A percentile compares a stretch with the other conserved stretches of the same genome.
These are phyloP conservation scores for Daldinia concentrica DNA, from an alignment of 495 filamentous ascomycete species.

Conservation along the genomic window DNA sequence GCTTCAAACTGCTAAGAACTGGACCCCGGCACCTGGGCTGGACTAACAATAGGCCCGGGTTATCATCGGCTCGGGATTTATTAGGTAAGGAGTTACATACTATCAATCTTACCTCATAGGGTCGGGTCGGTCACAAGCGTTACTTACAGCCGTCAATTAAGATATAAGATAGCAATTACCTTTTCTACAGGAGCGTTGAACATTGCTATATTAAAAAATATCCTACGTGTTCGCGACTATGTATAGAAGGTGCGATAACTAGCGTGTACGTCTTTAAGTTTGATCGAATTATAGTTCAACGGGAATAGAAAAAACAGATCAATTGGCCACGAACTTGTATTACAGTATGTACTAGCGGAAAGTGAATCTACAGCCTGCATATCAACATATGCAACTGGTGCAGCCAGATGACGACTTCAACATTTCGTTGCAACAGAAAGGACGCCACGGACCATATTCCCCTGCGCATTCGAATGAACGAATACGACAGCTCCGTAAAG, in stretches of 20 bases:
- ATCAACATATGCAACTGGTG: conserved; percentile 2
- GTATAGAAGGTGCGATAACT: not conserved
- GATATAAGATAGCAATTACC: not conserved
- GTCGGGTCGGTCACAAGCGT: not conserved
- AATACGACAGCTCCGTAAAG: not conserved
- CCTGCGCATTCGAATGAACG: not conserved
- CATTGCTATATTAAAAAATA: not conserved
- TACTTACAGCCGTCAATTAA: not conserved
- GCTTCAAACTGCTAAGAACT: conserved; percentile 19
- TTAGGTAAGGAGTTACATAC: conserved; percentile 7
- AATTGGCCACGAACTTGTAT: not conserved
- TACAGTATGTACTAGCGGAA: not conserved
- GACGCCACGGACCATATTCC: not conserved
- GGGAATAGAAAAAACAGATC: not conserved
- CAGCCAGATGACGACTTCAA: conserved; percentile 28
- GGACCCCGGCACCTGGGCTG: not conserved
- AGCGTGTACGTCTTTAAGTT: not conserved
- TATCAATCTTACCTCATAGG: not conserved
- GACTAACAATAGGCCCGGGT: conserved; percentile 27
- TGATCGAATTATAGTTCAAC: not conserved
- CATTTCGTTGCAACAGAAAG: conserved; percentile 9
- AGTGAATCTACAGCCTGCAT: not conserved
- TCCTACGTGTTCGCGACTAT: not conserved
- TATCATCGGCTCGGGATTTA: conserved; percentile 35
- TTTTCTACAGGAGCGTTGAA: not conserved